Percentiles rank a stretch among this genome's conserved stretches.
Evolutionary conservation across 345 rosid genomes (phyloP).

Genomic region (Rhodamnia argentea): DNA sequence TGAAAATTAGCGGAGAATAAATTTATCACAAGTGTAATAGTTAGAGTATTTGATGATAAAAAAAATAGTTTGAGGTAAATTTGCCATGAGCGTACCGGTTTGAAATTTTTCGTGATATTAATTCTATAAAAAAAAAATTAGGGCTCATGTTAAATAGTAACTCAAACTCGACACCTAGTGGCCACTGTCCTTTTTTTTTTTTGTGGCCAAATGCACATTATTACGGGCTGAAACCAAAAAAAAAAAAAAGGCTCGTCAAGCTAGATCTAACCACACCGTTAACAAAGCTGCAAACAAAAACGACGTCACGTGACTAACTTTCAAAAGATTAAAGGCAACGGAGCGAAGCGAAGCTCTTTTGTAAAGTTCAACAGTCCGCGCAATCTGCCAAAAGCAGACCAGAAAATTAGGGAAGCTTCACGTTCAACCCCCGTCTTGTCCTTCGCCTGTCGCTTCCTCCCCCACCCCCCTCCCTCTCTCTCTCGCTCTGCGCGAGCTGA

Average conservation of each 20-base stretch:
- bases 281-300: not conserved
- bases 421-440: not conserved
- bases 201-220: not conserved
- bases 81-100: no score
- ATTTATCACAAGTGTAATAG: no score
- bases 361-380: not conserved
- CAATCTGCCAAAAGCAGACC: constrained; percentile 1
- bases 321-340: not conserved
- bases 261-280: not conserved
- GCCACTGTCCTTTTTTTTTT: not conserved
- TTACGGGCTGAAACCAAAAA: accelerated
- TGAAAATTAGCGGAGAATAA: no score
- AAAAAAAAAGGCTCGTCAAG: not conserved
- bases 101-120: no score
- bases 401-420: not conserved
- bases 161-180: not conserved
- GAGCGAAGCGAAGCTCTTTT: not conserved
- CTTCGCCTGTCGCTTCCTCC: not conserved
- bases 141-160: not conserved
- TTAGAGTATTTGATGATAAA: no score
- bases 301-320: not conserved
- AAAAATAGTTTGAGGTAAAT: no score
- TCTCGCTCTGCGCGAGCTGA: not conserved
- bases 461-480: not conserved
- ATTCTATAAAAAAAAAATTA: not conserved